Evolutionary conservation across 176 grass and related monocot species (phyloP).

Genomic region (Triticum dicoccoides): DNA sequence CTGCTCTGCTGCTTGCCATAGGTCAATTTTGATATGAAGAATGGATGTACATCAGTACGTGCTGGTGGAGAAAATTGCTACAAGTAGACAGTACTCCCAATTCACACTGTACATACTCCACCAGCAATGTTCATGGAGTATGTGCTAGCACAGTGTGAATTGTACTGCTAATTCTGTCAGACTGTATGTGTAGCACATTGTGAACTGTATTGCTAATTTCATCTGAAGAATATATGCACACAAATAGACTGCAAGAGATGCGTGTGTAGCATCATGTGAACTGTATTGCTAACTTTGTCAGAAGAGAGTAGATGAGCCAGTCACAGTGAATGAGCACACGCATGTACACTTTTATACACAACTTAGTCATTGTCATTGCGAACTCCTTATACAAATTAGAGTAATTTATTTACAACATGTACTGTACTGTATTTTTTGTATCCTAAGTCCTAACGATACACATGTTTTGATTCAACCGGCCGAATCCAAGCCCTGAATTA

Average conservation of each 20-base stretch:
- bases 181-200: not conserved
- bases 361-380: not conserved
- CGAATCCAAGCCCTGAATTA: conserved; percentile 19
- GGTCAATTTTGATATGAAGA: conserved; percentile 6
- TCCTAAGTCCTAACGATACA: conserved; percentile 30
- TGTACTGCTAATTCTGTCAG: not conserved
- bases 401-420: conserved; percentile 33
- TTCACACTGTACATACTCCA: no score
- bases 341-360: not conserved
- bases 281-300: not conserved
- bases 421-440: not conserved
- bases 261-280: not conserved
- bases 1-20: not conserved
- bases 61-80: not conserved
- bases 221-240: not conserved
- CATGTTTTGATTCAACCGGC: not conserved
- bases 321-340: not conserved
- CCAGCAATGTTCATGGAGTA: no score
- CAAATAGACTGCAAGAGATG: not conserved
- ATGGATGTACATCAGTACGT: not conserved
- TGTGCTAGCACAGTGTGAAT: not conserved
- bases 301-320: not conserved
- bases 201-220: not conserved
- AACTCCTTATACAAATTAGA: not conserved
- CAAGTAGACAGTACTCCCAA: not conserved